Evolutionary conservation across 2,329 filamentous ascomycete species (phyloP).

Genomic region (Talaromyces sp.): DNA sequence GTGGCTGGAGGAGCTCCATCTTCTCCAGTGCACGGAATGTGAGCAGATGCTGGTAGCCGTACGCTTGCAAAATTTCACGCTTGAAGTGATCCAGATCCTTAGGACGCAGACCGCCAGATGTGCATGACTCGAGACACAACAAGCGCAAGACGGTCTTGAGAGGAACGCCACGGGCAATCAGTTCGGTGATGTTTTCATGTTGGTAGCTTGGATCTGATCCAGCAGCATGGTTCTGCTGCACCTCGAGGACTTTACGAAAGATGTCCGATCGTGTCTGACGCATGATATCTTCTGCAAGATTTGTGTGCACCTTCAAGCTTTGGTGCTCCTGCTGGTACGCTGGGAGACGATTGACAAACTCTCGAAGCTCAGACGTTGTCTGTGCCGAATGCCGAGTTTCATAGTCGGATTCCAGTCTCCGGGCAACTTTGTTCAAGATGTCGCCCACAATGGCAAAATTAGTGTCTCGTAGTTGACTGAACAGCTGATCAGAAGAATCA

Average conservation of each 20-base stretch:
- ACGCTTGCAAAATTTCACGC: conserved; percentile 80
- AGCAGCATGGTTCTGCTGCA: conserved; percentile 91
- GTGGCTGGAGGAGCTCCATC: conserved; percentile 75
- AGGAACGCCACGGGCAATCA: conserved; percentile 83
- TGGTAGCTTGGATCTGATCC: conserved; percentile 84
- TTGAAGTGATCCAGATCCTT: conserved; percentile 89
- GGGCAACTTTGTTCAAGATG: conserved; percentile 82
- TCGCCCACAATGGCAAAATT: conserved; percentile 95
- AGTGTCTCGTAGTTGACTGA: conserved; percentile 77
- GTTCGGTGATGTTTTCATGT: conserved; percentile 84
- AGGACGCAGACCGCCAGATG: conserved; percentile 80
- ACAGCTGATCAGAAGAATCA: conserved; percentile 84
- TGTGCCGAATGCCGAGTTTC: conserved; percentile 82
- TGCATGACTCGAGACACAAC: conserved; percentile 84
- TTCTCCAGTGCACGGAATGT: conserved; percentile 86
- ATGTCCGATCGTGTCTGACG: conserved; percentile 84
- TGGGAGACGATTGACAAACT: conserved; percentile 91
- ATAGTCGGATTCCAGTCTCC: conserved; percentile 79
- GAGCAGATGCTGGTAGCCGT: conserved; percentile 89
- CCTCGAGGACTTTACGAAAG: conserved; percentile 82
- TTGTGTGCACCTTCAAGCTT: conserved; percentile 86
- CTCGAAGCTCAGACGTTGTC: conserved; percentile 83
- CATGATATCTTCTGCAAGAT: conserved; percentile 90
- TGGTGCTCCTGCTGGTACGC: conserved; percentile 90
- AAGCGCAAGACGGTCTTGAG: conserved; percentile 77